These are phyloP conservation scores for Trebouxia sp. DNA, from an alignment of 139 green algal species.

Conservation along the genomic window DNA sequence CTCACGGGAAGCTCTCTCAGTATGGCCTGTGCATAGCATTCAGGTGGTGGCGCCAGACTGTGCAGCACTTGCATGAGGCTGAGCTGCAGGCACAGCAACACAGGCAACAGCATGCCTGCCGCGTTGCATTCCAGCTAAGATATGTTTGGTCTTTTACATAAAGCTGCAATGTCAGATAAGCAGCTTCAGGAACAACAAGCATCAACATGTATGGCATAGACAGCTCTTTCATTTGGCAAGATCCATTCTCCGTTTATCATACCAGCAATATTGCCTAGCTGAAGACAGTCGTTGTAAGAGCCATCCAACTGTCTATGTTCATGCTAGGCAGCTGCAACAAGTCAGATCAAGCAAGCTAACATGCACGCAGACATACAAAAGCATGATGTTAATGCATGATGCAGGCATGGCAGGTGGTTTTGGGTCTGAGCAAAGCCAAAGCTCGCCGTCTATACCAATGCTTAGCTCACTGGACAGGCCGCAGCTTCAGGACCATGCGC, in stretches of 20 bases:
- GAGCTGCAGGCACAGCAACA: not conserved
- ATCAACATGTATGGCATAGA: too few relatives aligned
- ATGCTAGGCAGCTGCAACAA: too few relatives aligned
- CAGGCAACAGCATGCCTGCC: conserved; percentile 15
- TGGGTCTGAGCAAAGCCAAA: not conserved
- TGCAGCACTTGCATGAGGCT: conserved; percentile 10
- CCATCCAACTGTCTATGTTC: too few relatives aligned
- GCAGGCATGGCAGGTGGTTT: not conserved
- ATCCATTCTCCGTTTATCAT: too few relatives aligned
- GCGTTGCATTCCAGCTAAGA: conserved; percentile 18
- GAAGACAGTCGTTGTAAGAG: too few relatives aligned
- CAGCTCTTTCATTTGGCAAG: too few relatives aligned
- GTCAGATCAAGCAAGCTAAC: too few relatives aligned
- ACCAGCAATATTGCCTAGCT: too few relatives aligned
- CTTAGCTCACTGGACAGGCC: not conserved
- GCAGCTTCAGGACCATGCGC: not conserved
- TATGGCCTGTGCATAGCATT: not conserved
- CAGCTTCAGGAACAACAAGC: too few relatives aligned
- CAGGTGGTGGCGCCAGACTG: conserved; percentile 3
- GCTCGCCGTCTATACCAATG: not conserved
- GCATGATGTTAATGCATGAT: not conserved
- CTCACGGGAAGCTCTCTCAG: not conserved
- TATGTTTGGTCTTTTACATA: too few relatives aligned
- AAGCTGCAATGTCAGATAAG: too few relatives aligned
- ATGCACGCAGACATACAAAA: not conserved